phyloP scores from a whole-genome alignment of 345 rosid species.

The Geranium rotundifolium region DNA sequence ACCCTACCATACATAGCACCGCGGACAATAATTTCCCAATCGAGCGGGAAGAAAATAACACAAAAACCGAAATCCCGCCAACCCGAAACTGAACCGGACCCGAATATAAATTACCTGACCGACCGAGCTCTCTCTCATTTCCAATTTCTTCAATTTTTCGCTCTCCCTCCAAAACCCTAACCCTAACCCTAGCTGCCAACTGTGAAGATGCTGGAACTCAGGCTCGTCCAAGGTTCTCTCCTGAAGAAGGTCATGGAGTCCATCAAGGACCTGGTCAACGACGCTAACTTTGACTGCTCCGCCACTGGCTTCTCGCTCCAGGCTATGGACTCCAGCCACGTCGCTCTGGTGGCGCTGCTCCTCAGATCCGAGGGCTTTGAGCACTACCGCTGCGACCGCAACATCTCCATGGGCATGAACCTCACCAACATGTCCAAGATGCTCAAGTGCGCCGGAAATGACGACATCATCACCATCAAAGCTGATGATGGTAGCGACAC shows the following conservation, averaged over 20 bases:
- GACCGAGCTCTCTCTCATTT: neutral
- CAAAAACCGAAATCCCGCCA: neutral
- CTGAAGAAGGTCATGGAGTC: slow-evolving; percentile 93
- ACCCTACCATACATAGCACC: too few species aligned
- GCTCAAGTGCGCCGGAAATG: slow-evolving; percentile 91
- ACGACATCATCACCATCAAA: slow-evolving; percentile 92
- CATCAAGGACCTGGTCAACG: slow-evolving; percentile 82
- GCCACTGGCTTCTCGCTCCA: slow-evolving; percentile 90
- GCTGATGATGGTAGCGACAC: slow-evolving; percentile 96
- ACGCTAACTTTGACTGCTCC: slow-evolving; percentile 97
- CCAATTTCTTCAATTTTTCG: neutral
- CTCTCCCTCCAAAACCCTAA: neutral
- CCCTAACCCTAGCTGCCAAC: neutral
- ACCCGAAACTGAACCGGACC: neutral
- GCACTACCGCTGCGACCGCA: slow-evolving; percentile 95
- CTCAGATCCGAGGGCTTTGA: slow-evolving; percentile 96
- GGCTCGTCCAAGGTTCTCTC: slow-evolving; percentile 89
- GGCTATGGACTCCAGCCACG: slow-evolving; percentile 99
- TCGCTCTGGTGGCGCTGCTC: slow-evolving; percentile 85
- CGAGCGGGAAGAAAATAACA: neutral
- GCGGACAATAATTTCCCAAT: too few species aligned
- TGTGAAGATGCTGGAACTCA: slow-evolving; percentile 66
- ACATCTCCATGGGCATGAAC: slow-evolving; percentile 94
- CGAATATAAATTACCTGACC: neutral
- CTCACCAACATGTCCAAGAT: slow-evolving; percentile 88